These are phyloP conservation scores for Aspergillus floridensis DNA, from an alignment of 2,329 filamentous ascomycete genomes.

Conservation along the genomic window DNA sequence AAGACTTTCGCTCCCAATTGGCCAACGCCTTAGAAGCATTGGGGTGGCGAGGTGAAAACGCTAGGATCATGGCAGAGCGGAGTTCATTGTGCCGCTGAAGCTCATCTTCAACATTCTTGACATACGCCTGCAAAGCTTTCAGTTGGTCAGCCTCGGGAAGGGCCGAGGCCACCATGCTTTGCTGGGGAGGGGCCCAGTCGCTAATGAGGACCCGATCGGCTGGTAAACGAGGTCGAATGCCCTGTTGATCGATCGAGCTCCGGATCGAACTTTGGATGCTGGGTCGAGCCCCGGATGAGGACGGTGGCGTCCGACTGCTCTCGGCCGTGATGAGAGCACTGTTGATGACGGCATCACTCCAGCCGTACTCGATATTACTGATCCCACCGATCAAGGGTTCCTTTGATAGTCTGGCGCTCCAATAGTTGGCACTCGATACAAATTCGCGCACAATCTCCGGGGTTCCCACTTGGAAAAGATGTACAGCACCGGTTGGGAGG, in stretches of 20 bases:
- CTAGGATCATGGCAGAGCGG: conserved; percentile 79
- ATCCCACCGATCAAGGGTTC: conserved; percentile 90
- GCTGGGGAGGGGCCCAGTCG: conserved; percentile 85
- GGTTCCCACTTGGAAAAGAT: conserved; percentile 97
- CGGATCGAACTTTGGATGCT: conserved; percentile 62
- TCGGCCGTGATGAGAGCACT: conserved; percentile 67
- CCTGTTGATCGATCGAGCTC: conserved; percentile 65
- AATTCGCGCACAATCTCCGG: conserved; percentile 94
- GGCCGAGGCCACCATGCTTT: conserved; percentile 82
- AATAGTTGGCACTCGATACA: conserved; percentile 92
- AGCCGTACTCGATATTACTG: conserved; percentile 96
- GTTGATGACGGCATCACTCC: conserved; percentile 80
- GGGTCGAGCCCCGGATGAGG: conserved; percentile 44
- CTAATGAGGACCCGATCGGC: conserved; percentile 81
- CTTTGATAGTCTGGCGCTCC: conserved; percentile 90
- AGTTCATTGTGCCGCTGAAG: conserved; percentile 84
- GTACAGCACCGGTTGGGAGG: conserved; percentile 86
- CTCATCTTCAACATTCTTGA: conserved; percentile 81
- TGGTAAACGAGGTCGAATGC: conserved; percentile 66
- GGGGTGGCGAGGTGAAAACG: conserved; percentile 78
- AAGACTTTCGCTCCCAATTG: conserved; percentile 96
- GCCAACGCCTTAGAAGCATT: conserved; percentile 83
- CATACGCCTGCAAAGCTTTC: conserved; percentile 70
- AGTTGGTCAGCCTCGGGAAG: conserved; percentile 79
- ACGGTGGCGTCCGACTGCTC: conserved; percentile 30